Conservation (phyloP, 1,284 basidiomycete genomes). For the Cryptococcus sp. region DNA sequence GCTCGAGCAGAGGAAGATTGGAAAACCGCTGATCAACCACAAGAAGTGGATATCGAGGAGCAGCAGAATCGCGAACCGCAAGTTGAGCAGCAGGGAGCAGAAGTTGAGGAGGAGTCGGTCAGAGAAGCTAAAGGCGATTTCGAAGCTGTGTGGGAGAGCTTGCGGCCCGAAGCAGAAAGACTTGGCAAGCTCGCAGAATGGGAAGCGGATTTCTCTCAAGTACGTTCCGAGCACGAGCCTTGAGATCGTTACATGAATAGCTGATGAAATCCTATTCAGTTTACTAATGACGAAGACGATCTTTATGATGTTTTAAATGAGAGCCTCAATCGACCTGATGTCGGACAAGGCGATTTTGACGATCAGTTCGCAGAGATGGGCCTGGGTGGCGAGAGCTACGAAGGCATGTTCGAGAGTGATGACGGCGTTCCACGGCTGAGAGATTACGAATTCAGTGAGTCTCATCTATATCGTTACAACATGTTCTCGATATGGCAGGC, state of each 20-base stretch:
- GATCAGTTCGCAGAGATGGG: constrained; percentile 37
- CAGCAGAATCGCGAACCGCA: constrained; percentile 58
- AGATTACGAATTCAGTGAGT: constrained; percentile 71
- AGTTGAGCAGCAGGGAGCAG: constrained; percentile 25
- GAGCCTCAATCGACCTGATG: constrained; percentile 45
- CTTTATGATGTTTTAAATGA: constrained; percentile 45
- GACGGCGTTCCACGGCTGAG: constrained; percentile 71
- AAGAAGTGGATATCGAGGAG: constrained; percentile 45
- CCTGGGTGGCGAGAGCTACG: background rate
- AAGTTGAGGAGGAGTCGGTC: constrained; percentile 22
- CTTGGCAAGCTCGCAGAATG: constrained; percentile 73
- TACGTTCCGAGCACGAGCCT: constrained; percentile 15
- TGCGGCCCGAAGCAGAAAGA: constrained; percentile 53
- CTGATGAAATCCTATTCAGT: constrained; percentile 22
- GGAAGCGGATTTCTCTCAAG: constrained; percentile 84
- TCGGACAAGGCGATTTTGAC: constrained; percentile 41
- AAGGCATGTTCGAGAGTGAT: constrained; percentile 36
- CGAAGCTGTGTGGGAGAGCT: constrained; percentile 54
- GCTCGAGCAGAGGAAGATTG: constrained; percentile 63
- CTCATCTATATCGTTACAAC: background rate
- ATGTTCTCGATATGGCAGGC: background rate
- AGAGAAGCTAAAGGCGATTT: constrained; percentile 56
- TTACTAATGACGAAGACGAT: constrained; percentile 50
- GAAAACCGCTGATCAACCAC: constrained; percentile 70
- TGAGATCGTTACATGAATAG: background rate